Evolutionary conservation across 305 asterid species (phyloP).

Genomic region (Fraxinus ornus): DNA sequence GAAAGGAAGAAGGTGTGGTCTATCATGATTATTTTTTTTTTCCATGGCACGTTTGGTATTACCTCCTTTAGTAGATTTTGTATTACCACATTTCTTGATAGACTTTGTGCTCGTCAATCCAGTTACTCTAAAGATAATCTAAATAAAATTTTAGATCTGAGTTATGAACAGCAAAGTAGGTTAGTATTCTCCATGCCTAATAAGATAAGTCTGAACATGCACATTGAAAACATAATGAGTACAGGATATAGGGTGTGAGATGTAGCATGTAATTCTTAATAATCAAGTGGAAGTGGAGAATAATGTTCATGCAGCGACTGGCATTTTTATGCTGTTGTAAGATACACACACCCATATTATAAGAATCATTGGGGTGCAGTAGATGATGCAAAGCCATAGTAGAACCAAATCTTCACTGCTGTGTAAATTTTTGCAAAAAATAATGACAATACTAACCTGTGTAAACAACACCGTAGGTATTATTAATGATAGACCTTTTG

Average conservation of each 20-base stretch:
- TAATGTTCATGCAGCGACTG: background rate
- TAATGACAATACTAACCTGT: background rate
- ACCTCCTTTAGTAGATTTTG: background rate
- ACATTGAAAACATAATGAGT: background rate
- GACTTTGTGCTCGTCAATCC: background rate
- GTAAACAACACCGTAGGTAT: background rate
- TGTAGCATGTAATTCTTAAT: background rate
- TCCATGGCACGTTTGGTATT: background rate
- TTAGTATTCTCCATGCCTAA: background rate
- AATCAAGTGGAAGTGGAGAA: background rate
- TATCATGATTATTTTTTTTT: conserved; percentile 3
- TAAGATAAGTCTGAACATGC: background rate
- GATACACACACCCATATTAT: background rate
- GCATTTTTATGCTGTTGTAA: background rate
- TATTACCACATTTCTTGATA: background rate
- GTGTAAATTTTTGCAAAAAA: background rate
- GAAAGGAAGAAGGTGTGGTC: conserved; percentile 83
- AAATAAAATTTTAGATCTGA: background rate
- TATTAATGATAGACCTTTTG: conserved; percentile 10
- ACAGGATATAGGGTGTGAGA: background rate
- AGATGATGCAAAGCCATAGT: background rate
- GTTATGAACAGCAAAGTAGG: background rate
- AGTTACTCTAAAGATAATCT: background rate
- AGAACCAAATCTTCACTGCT: background rate
- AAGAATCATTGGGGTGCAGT: background rate